Percentiles rank a stretch among this genome's conserved stretches.
Conservation (phyloP, 108 stramenopile species). For the Conticribra guillardii region DNA sequence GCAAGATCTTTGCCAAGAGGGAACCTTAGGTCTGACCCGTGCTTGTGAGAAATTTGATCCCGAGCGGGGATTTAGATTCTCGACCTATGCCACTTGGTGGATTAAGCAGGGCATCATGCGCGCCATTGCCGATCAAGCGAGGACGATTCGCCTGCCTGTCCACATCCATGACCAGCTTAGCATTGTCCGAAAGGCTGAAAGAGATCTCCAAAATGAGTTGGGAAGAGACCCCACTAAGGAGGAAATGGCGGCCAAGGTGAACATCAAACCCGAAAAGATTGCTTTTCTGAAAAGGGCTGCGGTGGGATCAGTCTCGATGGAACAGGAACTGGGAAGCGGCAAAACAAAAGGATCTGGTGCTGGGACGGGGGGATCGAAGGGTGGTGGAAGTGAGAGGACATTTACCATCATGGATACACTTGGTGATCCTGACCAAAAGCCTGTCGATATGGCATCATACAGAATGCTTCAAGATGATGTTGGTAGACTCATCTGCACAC, state of each 20-base stretch:
- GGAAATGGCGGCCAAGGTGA: constrained; percentile 70
- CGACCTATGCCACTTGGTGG: constrained; percentile 99
- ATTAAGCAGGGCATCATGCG: constrained; percentile 95
- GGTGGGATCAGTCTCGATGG: constrained; percentile 79
- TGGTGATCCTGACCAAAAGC: constrained; percentile 81
- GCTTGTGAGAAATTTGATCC: constrained; percentile 98
- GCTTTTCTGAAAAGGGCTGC: constrained; percentile 77
- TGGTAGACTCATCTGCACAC: constrained; percentile 80
- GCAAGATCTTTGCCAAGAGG: constrained; percentile 95
- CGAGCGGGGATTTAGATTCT: constrained; percentile 91
- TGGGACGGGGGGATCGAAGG: constrained; percentile 65
- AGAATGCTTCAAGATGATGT: constrained; percentile 88
- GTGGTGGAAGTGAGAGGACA: constrained; percentile 52
- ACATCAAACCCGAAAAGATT: constrained; percentile 76
- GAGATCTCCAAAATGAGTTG: constrained; percentile 69
- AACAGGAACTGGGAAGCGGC: constrained; percentile 66
- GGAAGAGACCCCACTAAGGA: constrained; percentile 79
- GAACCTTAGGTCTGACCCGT: constrained; percentile 89
- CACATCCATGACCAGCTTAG: constrained; percentile 89
- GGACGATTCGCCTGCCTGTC: constrained; percentile 91
- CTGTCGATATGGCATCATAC: constrained; percentile 78
- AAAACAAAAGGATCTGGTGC: constrained; percentile 81
- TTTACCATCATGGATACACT: constrained; percentile 74
- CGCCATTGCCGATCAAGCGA: constrained; percentile 92
- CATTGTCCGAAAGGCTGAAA: constrained; percentile 68